Evolutionary conservation across 106 monocot species (phyloP).

Genomic region (Apostasia ramifera): DNA sequence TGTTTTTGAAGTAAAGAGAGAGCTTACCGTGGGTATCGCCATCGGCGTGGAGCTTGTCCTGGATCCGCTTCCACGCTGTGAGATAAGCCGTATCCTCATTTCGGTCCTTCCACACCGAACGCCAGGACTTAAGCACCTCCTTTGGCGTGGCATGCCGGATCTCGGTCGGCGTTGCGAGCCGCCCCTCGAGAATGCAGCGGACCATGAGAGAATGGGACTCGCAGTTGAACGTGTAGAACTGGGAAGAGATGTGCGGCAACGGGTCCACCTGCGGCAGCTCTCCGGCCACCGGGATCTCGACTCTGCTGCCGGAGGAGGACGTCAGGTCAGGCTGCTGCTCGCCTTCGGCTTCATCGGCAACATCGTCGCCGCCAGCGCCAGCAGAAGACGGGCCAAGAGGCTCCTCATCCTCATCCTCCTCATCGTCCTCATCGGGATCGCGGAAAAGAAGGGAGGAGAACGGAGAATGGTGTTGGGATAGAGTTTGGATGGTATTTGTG

Average conservation of each 20-base stretch:
- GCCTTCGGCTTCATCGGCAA: slow-evolving; percentile 10
- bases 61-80: slow-evolving; percentile 82
- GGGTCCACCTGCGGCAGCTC: slow-evolving; percentile 36
- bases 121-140: slow-evolving; percentile 57
- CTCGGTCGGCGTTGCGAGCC: slow-evolving; percentile 47
- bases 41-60: slow-evolving; percentile 79
- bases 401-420: slow-evolving; percentile 28
- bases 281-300: neutral
- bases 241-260: slow-evolving; percentile 62
- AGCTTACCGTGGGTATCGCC: slow-evolving; percentile 17
- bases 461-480: slow-evolving; percentile 8
- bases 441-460: slow-evolving; percentile 23
- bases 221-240: slow-evolving; percentile 68
- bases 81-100: slow-evolving; percentile 76
- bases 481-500: slow-evolving; percentile 7
- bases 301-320: slow-evolving; percentile 4
- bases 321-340: slow-evolving; percentile 8
- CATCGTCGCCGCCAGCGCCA: slow-evolving; percentile 2
- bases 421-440: slow-evolving; percentile 22
- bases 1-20: slow-evolving; percentile 85
- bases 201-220: slow-evolving; percentile 60
- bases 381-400: neutral
- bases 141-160: slow-evolving; percentile 47
- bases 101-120: slow-evolving; percentile 75
- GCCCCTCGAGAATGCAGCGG: slow-evolving; percentile 51